Conservation (phyloP, 306 rosid genomes). For the Sechiopsis laciniata region DNA sequence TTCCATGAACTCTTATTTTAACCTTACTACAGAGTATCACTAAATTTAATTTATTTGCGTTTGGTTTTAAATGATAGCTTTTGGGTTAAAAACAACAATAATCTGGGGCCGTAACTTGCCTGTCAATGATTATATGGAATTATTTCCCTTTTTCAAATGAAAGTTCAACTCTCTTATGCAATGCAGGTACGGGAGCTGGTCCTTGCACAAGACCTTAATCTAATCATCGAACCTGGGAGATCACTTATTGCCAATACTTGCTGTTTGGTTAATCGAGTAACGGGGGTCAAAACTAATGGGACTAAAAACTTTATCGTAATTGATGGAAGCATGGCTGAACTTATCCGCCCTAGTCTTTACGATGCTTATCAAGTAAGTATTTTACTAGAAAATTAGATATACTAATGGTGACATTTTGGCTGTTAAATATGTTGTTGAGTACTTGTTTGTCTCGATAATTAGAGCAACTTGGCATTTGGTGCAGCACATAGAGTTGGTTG, state of each 20-base stretch:
- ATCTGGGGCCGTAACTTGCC: background rate
- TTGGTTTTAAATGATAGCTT: background rate
- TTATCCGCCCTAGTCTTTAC: constrained; percentile 93
- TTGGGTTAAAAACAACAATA: background rate
- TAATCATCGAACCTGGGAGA: constrained; percentile 96
- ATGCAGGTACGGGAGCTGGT: constrained; percentile 76
- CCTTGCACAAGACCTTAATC: constrained; percentile 67
- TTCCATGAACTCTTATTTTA: no score
- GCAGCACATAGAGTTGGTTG: constrained; percentile 92
- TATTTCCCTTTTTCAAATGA: constrained; percentile 3
- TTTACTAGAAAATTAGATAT: background rate
- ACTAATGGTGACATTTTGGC: background rate
- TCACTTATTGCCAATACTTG: constrained; percentile 91
- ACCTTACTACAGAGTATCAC: no score
- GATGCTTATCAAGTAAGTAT: constrained; percentile 84
- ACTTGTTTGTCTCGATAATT: background rate
- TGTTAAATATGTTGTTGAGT: background rate
- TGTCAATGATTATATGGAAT: background rate
- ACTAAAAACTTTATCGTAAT: constrained; percentile 83
- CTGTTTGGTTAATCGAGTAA: constrained; percentile 86
- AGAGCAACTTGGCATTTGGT: background rate
- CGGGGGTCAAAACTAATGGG: constrained; percentile 93
- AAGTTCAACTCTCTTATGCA: constrained; percentile 8
- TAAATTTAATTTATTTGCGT: background rate
- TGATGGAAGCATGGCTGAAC: constrained; percentile 99